These are phyloP conservation scores for Sporisorium exsertum DNA, from an alignment of 1,284 basidiomycete species.

Conservation along the genomic window DNA sequence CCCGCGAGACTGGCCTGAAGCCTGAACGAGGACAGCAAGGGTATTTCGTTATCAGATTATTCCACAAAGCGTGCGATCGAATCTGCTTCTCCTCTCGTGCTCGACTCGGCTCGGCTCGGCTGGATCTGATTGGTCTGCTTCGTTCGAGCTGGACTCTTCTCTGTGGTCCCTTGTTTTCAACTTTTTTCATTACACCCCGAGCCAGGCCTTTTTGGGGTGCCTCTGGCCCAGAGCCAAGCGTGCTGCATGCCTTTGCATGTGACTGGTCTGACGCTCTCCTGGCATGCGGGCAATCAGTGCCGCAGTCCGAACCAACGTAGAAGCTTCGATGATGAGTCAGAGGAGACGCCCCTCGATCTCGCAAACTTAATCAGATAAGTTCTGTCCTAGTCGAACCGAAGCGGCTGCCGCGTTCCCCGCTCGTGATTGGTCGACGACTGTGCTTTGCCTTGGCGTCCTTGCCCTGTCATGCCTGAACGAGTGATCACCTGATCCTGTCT, in stretches of 20 bases:
- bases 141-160: too few relatives aligned
- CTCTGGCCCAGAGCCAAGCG: too few relatives aligned
- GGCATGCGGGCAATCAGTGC: background rate
- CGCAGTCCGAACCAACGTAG: background rate
- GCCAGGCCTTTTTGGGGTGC: too few relatives aligned
- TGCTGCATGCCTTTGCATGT: too few relatives aligned
- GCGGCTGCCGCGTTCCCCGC: background rate
- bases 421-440: background rate
- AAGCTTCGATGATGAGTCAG: conserved; percentile 4
- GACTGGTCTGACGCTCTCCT: too few relatives aligned
- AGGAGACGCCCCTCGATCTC: conserved; percentile 1
- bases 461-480: background rate
- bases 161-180: too few relatives aligned
- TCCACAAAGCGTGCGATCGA: too few relatives aligned
- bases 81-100: too few relatives aligned
- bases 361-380: conserved; percentile 4
- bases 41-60: conserved; percentile 29
- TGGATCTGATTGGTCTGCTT: too few relatives aligned
- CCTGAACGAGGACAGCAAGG: background rate
- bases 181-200: too few relatives aligned
- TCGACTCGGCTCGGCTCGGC: too few relatives aligned
- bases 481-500: conserved; percentile 3
- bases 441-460: too few relatives aligned
- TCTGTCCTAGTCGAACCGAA: background rate
- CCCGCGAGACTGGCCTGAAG: conserved; percentile 20